Percentiles rank a stretch among this genome's conserved stretches.
These are phyloP conservation scores for Exophiala alcalophila DNA, from an alignment of 2,329 filamentous ascomycete species.

Conservation along the genomic window DNA sequence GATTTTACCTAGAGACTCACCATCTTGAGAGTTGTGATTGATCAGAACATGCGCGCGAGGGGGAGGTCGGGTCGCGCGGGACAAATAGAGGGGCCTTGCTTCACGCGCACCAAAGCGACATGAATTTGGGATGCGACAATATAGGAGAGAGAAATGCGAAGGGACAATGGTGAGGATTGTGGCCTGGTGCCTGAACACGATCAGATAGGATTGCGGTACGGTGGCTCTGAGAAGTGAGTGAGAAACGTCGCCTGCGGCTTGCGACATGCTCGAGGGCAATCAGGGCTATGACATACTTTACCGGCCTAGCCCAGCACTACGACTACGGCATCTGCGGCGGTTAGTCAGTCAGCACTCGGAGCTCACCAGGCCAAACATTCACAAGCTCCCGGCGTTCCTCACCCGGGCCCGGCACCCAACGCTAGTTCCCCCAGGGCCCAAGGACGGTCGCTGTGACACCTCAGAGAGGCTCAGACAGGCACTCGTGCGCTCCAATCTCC, in stretches of 20 bases:
- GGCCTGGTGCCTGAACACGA: constrained; percentile 9
- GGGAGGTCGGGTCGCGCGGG: background rate
- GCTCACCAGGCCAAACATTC: background rate
- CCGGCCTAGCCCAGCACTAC: no score
- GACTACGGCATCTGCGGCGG: constrained; percentile 11
- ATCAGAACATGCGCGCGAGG: constrained; percentile 23
- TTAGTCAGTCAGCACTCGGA: constrained; percentile 11
- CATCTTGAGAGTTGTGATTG: constrained; percentile 13
- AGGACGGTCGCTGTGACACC: background rate
- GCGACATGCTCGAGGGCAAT: constrained; percentile 1
- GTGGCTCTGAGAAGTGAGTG: no score
- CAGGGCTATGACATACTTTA: constrained; percentile 17
- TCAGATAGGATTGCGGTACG: constrained; percentile 12
- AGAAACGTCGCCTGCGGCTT: background rate
- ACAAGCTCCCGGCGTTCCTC: no score
- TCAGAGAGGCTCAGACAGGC: constrained; percentile 9
- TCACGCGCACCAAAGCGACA: background rate
- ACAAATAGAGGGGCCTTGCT: background rate
- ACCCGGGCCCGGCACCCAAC: no score
- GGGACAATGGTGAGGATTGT: constrained; percentile 4
- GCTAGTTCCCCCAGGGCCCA: no score
- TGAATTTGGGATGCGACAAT: background rate
- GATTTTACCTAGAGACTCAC: constrained; percentile 13
- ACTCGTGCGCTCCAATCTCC: constrained; percentile 5
- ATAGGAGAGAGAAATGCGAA: constrained; percentile 4